These are phyloP conservation scores for Vaccinium darrowii DNA, from an alignment of 148 eudicot species.

Conservation along the genomic window DNA sequence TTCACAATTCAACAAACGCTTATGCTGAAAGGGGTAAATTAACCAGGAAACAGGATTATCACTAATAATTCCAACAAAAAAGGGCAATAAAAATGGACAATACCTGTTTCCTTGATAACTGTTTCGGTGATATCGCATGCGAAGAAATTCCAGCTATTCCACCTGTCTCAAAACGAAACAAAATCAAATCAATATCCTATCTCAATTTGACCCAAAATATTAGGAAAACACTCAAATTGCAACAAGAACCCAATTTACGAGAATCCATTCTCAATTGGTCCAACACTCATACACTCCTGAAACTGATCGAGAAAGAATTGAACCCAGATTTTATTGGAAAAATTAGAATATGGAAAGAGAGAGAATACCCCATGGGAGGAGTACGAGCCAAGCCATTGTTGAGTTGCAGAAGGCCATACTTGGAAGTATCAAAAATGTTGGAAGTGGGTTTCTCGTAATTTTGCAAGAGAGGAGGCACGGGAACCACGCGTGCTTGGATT, in stretches of 20 bases:
- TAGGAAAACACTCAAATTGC: not conserved
- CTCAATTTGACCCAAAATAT: not conserved
- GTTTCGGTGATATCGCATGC: slow-evolving; percentile 79
- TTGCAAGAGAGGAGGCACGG: slow-evolving; percentile 30
- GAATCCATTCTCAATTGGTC: not conserved
- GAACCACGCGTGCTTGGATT: slow-evolving; percentile 30
- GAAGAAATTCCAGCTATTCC: slow-evolving; percentile 98
- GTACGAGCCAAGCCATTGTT: slow-evolving; percentile 77
- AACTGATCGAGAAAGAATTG: not conserved
- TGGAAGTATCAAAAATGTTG: slow-evolving; percentile 68
- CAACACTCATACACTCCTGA: not conserved
- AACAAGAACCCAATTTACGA: not conserved
- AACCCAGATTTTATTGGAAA: not conserved
- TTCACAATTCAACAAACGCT: not conserved
- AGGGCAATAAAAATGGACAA: slow-evolving; percentile 27
- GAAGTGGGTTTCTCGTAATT: slow-evolving; percentile 35
- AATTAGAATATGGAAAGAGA: not conserved
- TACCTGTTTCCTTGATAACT: slow-evolving; percentile 93
- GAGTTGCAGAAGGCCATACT: slow-evolving; percentile 68
- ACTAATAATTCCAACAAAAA: slow-evolving; percentile 65
- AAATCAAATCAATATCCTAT: slow-evolving; percentile 6
- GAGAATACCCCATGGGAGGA: slow-evolving; percentile 92
- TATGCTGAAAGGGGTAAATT: not conserved
- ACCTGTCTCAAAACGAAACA: slow-evolving; percentile 47
- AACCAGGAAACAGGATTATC: not conserved